phyloP scores from a whole-genome alignment of 1,139 yeast genomes.

The Taphrina wiesneri region DNA sequence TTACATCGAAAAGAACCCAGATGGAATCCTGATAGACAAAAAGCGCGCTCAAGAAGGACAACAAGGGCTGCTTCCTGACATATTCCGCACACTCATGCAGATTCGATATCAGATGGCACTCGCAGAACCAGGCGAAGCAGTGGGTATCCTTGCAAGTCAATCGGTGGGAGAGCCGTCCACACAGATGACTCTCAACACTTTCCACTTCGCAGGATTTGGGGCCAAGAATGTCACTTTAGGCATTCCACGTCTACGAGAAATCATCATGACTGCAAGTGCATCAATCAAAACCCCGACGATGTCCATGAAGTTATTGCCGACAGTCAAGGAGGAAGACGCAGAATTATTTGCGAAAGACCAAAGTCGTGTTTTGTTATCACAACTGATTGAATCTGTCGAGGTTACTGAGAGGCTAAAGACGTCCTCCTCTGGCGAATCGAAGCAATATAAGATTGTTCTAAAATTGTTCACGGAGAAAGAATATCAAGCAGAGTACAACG shows the following conservation, averaged over 20 bases:
- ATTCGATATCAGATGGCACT: conserved; percentile 95
- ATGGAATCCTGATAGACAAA: conserved; percentile 29
- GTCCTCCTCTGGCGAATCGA: conserved; percentile 55
- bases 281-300: conserved; percentile 96
- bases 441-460: conserved; percentile 69
- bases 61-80: conserved; percentile 13
- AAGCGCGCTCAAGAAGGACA: conserved; percentile 25
- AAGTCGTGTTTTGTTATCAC: conserved; percentile 80
- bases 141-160: conserved; percentile 97
- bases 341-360: conserved; percentile 91
- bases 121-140: conserved; percentile 95
- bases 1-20: conserved; percentile 57
- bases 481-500: conserved; percentile 85
- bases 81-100: conserved; percentile 93
- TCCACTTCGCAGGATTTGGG: conserved; percentile 99
- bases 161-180: conserved; percentile 99
- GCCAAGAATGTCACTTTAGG: conserved; percentile 99
- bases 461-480: conserved; percentile 74
- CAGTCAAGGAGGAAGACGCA: conserved; percentile 81
- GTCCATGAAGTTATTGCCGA: conserved; percentile 81
- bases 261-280: conserved; percentile 97
- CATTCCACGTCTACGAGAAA: conserved; percentile 99
- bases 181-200: conserved; percentile 98
- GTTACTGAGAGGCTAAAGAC: conserved; percentile 79
- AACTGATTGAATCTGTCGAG: conserved; percentile 77